Evolutionary conservation across 345 rosid species (phyloP), one percentile per base, ranked within the genome.

Genomic region (Acer yangbiense): DNA sequence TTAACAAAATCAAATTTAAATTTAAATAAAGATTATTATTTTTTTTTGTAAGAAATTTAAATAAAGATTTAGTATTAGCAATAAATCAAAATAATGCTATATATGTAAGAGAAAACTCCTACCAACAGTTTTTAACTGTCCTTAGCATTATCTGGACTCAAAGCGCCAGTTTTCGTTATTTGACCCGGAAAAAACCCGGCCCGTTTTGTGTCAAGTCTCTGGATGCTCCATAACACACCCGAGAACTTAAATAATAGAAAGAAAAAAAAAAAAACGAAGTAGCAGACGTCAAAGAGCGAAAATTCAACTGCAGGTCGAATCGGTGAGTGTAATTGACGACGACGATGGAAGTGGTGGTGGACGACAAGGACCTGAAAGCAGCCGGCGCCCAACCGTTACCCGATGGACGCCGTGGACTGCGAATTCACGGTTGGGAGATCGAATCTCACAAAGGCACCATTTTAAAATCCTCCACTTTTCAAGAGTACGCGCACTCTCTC

Each of bases 351-450:
- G 78, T 85, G 63, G 89, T 76, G 87, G 85, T 88, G 41, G 93
- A 92, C 82, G 90, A 88, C 76, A 88, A 89, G 71, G 89, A 86
- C 67, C 88, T 95, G 2, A 91, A 93, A 77, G 87, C 90, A 52
- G 89, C 89, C 68, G 93, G 91, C 2, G 98, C 97, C 2, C 89
- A 90, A 91, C 82, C 78, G 58, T 83, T 95, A 77, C 77, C 82
- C 60, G 92, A 87, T 6, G 96, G 91, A 60, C 90, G 94, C 57
- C 83, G 73, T 5, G 99, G 99, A 25, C 77, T 95, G 65, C 88
- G 84, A 54, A 88, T 95, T 77, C 87, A 83, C 39, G 97, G 85
- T 61, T 90, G 98, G 97, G 95, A 92, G 88, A 93, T 95, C 86
- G 93, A 89, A 72, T 85, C 98, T 74, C 79, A 68, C 70, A 91